Percentiles rank a stretch among this genome's conserved stretches.
Conservation (phyloP, 1,284 basidiomycete species). For the Anthracocystis panici-leucophaei region DNA sequence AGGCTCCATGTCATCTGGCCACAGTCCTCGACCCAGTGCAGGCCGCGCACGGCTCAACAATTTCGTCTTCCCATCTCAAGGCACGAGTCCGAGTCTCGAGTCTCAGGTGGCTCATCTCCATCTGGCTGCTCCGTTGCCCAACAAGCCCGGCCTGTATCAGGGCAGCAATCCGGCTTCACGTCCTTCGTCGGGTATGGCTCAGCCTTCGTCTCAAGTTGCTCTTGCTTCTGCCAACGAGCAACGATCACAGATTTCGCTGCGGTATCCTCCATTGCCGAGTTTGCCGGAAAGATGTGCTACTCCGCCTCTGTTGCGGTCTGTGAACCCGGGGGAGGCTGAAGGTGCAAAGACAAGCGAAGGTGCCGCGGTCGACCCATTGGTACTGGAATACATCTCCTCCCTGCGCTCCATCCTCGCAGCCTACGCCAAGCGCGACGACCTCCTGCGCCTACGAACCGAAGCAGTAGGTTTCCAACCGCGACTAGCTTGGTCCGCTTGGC, state of each 20-base stretch:
- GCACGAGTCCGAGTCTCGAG: slow-evolving; percentile 19
- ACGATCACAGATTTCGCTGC: slow-evolving; percentile 32
- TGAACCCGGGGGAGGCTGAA: neutral
- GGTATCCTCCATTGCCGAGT: slow-evolving; percentile 34
- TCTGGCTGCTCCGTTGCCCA: slow-evolving; percentile 7
- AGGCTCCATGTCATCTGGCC: slow-evolving; percentile 17
- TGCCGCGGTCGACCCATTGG: neutral
- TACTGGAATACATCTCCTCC: slow-evolving; percentile 20
- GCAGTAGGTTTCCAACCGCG: slow-evolving; percentile 52
- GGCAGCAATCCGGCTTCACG: neutral
- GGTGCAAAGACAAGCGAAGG: neutral
- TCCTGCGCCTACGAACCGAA: slow-evolving; percentile 48
- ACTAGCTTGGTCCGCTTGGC: slow-evolving; percentile 40
- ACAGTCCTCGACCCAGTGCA: slow-evolving; percentile 26
- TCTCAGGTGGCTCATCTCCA: slow-evolving; percentile 24
- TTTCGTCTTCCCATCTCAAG: slow-evolving; percentile 22
- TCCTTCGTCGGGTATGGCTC: neutral
- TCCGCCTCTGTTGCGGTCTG: slow-evolving; percentile 9
- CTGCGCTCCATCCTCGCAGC: slow-evolving; percentile 19
- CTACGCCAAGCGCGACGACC: slow-evolving; percentile 42
- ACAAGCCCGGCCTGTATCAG: neutral
- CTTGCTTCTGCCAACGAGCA: neutral
- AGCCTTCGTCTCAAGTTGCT: neutral
- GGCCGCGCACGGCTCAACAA: slow-evolving; percentile 19
- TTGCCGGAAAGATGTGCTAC: slow-evolving; percentile 21